Base-by-base conservation (phyloP, 2,329 filamentous ascomycete genomes). In the Metarhizium guizhouense region DNA sequence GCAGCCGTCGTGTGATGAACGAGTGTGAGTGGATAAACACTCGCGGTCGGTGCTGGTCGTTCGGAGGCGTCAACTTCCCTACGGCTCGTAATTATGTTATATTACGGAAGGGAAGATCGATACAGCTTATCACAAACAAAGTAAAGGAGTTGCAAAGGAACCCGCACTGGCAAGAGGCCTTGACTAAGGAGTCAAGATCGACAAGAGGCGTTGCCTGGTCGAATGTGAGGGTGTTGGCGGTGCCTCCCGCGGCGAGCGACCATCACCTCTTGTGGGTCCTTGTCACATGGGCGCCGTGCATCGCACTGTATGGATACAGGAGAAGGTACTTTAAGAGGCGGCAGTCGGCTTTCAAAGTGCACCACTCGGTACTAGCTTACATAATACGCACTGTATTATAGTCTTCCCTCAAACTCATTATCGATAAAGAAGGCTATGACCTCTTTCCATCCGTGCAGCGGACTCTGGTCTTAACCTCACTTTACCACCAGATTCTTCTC, bases 211-310 rank as follows among this genome's bases (percentile, higher is more conserved):
- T 56, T 47, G 51, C 51, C 51, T 10, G 25, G 50, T 49, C 42
- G 30, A 47, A 13, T 10, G 48, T 25, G 50, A 34, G 18, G 50
- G 40, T n/a, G 51, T 42, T 42, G 52, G 48, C 48, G 47, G 36
- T 30, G 48, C 43, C 32, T 18, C 20, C 43, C 43, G 45, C 45
- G 32, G 43, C 45, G 36, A 53, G n/a, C 51, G n/a, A 48, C n/a
- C 18, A 51, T 20, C 30, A 51, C 20, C 47, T 47, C 29, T 8
- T 18, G 54, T 51, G 51, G 51, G 45, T 53, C 47, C n/a, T 42
- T 34, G 25, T 51, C 53, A 57, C n/a, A 55, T 57, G 57, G 51
- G 53, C 57, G 51, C 57, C 55, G 57, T 58, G 51, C 40, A 34
- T 4, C 1, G 7, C 14, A 38, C 55, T 54, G 51, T 42, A 7